Evolutionary conservation across 768 basidiomycete genomes (phyloP), one percentile per base, ranked within the genome.

Genomic region (Tylopilus intermedius): DNA sequence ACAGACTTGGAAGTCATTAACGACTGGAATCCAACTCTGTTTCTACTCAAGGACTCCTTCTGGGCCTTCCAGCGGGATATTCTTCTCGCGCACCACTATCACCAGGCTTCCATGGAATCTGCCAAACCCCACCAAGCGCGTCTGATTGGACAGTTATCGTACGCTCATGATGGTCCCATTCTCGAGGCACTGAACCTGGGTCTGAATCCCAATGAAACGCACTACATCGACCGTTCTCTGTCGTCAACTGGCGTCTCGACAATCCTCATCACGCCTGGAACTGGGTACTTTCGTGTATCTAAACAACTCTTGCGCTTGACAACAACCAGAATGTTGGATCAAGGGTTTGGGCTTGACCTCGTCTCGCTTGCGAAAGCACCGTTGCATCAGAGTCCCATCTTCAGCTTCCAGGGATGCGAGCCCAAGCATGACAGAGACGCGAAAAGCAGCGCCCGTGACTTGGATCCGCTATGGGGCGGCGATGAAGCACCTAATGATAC

Each of bases 141-240:
- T 14, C 76, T 94, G 13, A 81, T 92, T 11, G 93, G 93, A 2
- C 77, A 78, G 27, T 72, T 94, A 29, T 90, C 88, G 0, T 84
- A 80, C 66, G 95, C 96, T 0, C 92, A 95, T 61, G 94, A 98
- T 58, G 93, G 94, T 1, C 94, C 94, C 38, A 77, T 98, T n/a
- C 79, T 98, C 5, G 96, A 98, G 69, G 92, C 93, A 2, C 77
- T 98, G 47, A 98, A 98, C 63, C 79, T 99, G 42, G 90, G 84
- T 0, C 78, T 97, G 14, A 95, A 93, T 63, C 90, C 94, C 0
- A 87, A 87, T 14, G 95, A 98, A 70, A 90, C 87, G 2, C 92
- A 96, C 66, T 94, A 96, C 65, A 84, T 98, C 58, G 96, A 98
- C 67, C 85, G 96, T 18, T 96, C 95, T 30, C 74, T 98, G 8